Conservation (phyloP, 768 basidiomycete genomes). For the Mycena latifolia region DNA sequence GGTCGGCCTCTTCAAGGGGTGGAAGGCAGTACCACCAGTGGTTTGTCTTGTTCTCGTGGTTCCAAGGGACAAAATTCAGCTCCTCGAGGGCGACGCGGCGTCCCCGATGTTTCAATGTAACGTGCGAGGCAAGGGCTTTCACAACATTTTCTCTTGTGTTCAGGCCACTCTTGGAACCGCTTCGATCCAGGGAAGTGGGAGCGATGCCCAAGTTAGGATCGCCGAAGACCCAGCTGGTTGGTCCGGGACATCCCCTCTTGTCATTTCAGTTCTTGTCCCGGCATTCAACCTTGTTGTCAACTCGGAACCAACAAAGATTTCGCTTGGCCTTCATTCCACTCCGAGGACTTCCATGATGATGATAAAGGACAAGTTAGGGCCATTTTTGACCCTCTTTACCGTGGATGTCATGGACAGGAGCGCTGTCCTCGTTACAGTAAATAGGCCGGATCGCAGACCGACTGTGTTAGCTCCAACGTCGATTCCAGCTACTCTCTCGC, state of each 20-base stretch:
- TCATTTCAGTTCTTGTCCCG: conserved; percentile 45
- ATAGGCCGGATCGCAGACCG: conserved; percentile 31
- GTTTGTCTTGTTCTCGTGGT: conserved; percentile 52
- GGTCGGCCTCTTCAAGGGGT: conserved; percentile 44
- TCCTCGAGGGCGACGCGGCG: conserved; percentile 41
- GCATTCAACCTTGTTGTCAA: conserved; percentile 38
- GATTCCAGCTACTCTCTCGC: conserved; percentile 1
- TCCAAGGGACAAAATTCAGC: conserved; percentile 46
- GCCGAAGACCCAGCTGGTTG: conserved; percentile 41
- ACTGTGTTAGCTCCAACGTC: conserved; percentile 5
- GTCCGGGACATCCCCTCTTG: conserved; percentile 41
- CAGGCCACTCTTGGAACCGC: conserved; percentile 40
- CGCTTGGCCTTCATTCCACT: conserved; percentile 41
- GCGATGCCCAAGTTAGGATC: conserved; percentile 33
- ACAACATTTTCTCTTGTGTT: conserved; percentile 45
- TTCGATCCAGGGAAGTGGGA: conserved; percentile 33
- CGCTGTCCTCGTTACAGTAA: conserved; percentile 43
- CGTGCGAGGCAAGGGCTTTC: conserved; percentile 33
- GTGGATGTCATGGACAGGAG: conserved; percentile 43
- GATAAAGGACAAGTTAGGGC: conserved; percentile 40
- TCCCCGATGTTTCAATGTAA: conserved; percentile 45
- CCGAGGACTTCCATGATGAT: conserved; percentile 33
- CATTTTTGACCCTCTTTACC: conserved; percentile 41
- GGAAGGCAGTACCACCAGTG: conserved; percentile 51
- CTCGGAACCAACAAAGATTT: conserved; percentile 32